Percentiles rank a stretch among this genome's conserved stretches.
Evolutionary conservation across 1,284 basidiomycete species (phyloP).

Genomic region (Marasmius fiardii): DNA sequence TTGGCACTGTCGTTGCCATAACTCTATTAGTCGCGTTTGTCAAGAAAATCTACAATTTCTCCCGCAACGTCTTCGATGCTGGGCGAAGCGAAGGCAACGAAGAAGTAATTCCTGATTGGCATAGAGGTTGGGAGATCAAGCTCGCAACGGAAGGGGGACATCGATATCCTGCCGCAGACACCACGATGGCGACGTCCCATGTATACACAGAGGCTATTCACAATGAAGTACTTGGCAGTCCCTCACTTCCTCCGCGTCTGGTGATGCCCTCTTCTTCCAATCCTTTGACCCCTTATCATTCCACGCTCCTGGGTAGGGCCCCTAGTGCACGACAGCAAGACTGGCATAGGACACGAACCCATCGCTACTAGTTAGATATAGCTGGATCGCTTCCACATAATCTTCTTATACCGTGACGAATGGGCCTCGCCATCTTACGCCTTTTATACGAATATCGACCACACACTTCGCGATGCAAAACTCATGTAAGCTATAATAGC

Average conservation of each 20-base stretch:
- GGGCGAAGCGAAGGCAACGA: conserved; percentile 36
- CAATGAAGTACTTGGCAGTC: neutral
- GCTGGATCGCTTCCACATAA: no score
- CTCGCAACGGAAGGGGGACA: conserved; percentile 42
- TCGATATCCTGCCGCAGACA: conserved; percentile 35
- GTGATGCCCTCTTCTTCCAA: neutral
- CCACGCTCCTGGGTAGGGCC: neutral
- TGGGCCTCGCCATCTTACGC: no score
- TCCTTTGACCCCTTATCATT: neutral
- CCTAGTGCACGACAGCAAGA: neutral
- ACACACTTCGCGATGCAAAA: no score
- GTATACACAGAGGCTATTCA: neutral
- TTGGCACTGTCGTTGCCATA: conserved; percentile 50
- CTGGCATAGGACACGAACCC: no score
- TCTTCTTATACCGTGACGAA: no score
- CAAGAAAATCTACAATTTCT: conserved; percentile 60
- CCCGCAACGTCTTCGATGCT: conserved; percentile 43
- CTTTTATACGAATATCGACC: no score
- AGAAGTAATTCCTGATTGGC: conserved; percentile 61
- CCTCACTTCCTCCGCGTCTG: neutral
- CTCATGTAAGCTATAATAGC: no score
- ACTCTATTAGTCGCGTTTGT: conserved; percentile 60
- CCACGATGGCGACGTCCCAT: neutral
- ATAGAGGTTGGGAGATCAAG: conserved; percentile 55
- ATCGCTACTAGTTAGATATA: no score